Evolutionary conservation across 2,329 filamentous ascomycete species (phyloP), one percentile per base, ranked within the genome.

Genomic region (Colletotrichum musicola): DNA sequence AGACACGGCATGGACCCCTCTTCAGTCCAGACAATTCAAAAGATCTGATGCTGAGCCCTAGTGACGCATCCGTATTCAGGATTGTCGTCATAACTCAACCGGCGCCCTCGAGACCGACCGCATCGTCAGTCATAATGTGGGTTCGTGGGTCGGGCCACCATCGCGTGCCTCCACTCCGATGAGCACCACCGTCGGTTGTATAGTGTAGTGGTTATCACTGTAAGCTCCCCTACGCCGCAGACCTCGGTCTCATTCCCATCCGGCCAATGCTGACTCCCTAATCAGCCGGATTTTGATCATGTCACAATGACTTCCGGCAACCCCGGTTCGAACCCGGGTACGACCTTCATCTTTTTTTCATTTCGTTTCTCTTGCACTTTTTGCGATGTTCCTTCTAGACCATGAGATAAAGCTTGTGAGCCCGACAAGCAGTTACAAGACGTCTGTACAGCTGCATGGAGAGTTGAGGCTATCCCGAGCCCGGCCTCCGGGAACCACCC

Each of bases 131-230:
- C 22, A 65, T 68, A 65, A 30, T 35, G 62, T 68, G 65, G 65
- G 46, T 46, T 65, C 49, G 35, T 22, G 42, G 9, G 0, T 16
- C 3, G 0, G 0, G 1, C 2, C 16, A 9, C 5, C 50, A 68
- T 61, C 55, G 55, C 54, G 27, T 42, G 61, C 61, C 61, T 68
- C 64, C 64, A 64, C 64, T 44, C 54, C 10, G 22, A 25, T 9
- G 16, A 44, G 14, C n/a, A 10, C 55, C 20, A 13, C 16, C 6
- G 30, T 49, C 49, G 65, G 62, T 68, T 68, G 65, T 65, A 56
- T 68, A 68, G 65, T 68, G 65, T 68, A 68, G 65, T 50, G 65
- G 65, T 68, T 56, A 68, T 68, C 65, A 68, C 65, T 65, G 62
- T 65, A 65, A 46, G 62, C 58, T 53, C 47, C 27, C 25, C 25